phyloP scores from a whole-genome alignment of 257 asterid genomes.

The Penstemon barbatus region DNA sequence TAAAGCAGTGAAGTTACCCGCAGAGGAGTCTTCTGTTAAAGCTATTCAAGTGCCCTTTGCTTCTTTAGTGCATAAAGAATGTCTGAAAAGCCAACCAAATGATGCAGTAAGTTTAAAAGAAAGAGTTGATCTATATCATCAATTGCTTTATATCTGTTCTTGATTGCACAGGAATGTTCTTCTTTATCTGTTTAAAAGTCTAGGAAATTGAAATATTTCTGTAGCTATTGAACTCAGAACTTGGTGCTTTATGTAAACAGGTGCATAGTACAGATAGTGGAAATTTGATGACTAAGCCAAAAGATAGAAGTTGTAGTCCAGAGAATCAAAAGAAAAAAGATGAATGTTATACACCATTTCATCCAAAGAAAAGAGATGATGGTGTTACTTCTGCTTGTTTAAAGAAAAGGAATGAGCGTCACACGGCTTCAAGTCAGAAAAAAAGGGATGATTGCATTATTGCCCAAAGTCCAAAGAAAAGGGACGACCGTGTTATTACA shows the following conservation, averaged over 20 bases:
- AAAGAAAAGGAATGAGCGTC: constrained; percentile 35
- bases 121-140: not conserved
- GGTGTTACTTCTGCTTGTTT: constrained; percentile 22
- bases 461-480: constrained; percentile 29
- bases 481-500: constrained; percentile 15
- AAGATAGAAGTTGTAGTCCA: constrained; percentile 30
- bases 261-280: constrained; percentile 35
- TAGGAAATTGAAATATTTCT: constrained; percentile 1
- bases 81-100: constrained; percentile 35
- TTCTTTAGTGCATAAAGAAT: constrained; percentile 57
- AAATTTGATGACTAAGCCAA: constrained; percentile 27
- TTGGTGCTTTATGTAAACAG: constrained; percentile 31
- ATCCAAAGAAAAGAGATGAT: constrained; percentile 40
- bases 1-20: constrained; percentile 37
- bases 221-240: constrained; percentile 10
- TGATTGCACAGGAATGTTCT: not conserved
- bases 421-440: constrained; percentile 29
- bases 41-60: constrained; percentile 98
- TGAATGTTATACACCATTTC: constrained; percentile 32
- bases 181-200: constrained; percentile 8
- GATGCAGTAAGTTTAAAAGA: constrained; percentile 34
- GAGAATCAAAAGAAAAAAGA: constrained; percentile 42
- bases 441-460: constrained; percentile 29
- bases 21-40: constrained; percentile 56
- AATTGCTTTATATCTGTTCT: too few species aligned